These are phyloP conservation scores for Vigna trinervia DNA, from an alignment of 306 rosid genomes.

Conservation along the genomic window DNA sequence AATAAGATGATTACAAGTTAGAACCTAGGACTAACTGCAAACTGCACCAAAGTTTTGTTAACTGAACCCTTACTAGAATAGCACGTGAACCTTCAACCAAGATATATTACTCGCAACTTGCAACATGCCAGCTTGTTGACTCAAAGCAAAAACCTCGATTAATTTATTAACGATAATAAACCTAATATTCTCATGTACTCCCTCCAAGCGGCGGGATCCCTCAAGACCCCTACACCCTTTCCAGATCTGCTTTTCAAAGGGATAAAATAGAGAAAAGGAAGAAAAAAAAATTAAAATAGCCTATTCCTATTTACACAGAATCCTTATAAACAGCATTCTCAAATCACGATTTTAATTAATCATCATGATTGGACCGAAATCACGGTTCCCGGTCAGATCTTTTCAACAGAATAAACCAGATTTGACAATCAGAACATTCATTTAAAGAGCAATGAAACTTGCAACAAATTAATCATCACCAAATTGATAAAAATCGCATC, in stretches of 20 bases:
- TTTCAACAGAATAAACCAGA: conserved; percentile 24
- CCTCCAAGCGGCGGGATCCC: not conserved
- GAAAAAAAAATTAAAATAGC: not conserved
- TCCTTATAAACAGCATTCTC: not conserved
- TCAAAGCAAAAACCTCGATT: conserved; percentile 25
- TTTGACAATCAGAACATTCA: not conserved
- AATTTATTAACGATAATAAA: not conserved
- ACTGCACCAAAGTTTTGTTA: not conserved
- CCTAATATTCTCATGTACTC: conserved; percentile 1
- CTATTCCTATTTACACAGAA: not conserved
- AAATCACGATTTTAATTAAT: not conserved
- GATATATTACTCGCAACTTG: not conserved
- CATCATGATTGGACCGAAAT: conserved; percentile 24
- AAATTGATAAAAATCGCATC: not conserved
- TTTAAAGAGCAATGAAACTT: not conserved
- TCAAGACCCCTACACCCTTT: not conserved
- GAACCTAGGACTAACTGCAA: conserved; percentile 31
- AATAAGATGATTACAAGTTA: not conserved
- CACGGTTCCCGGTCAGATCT: conserved; percentile 6
- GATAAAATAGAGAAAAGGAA: not conserved
- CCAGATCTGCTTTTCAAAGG: conserved; percentile 41
- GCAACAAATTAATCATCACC: not conserved
- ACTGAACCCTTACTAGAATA: not conserved
- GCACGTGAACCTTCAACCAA: conserved; percentile 8
- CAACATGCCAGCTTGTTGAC: conserved; percentile 25